Conservation (phyloP, 2,329 filamentous ascomycete genomes). For the Paramyrothecium sp. region DNA sequence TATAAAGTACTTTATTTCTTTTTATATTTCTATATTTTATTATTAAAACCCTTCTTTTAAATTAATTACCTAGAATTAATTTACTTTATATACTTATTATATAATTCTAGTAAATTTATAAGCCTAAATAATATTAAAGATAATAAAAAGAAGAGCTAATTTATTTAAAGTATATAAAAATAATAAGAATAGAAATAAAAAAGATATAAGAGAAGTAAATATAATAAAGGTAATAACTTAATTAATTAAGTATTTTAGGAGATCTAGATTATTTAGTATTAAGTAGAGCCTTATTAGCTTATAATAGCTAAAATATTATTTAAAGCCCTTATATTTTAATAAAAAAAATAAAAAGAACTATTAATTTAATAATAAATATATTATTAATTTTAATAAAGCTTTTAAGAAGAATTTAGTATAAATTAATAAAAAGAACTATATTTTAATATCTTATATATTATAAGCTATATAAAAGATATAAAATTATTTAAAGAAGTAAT, state of each 20-base stretch:
- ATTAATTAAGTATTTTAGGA: neutral
- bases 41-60: no score
- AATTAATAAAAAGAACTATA: neutral
- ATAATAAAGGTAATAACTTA: neutral
- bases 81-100: conserved; percentile 1
- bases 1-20: neutral
- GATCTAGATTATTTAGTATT: neutral
- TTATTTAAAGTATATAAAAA: neutral
- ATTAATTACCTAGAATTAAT: neutral
- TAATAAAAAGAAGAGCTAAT: neutral
- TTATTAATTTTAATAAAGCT: neutral
- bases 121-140: neutral
- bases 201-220: neutral
- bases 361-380: neutral
- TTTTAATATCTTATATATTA: neutral
- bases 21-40: neutral
- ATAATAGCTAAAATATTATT: neutral
- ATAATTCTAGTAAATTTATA: neutral
- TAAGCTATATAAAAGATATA: neutral
- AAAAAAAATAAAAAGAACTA: neutral
- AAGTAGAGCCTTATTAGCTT: neutral
- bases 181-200: no score
- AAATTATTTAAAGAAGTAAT: no score
- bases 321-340: neutral
- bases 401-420: neutral